A percentile compares a stretch with the other conserved stretches of the same genome.
These are phyloP conservation scores for Ascobolus immersus DNA, from an alignment of 495 filamentous ascomycete species.

Conservation along the genomic window DNA sequence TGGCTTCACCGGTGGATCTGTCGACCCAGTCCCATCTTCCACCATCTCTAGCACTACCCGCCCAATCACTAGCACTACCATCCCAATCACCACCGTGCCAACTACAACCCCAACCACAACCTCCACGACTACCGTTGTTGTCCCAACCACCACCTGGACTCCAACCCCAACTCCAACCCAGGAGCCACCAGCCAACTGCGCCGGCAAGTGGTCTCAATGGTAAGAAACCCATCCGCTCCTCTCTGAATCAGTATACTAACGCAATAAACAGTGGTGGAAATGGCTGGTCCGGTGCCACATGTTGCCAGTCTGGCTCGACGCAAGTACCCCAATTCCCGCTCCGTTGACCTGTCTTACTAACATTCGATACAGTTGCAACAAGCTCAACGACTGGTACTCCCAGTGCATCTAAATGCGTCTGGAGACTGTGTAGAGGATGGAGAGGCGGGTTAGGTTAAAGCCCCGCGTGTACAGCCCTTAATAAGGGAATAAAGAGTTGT, in stretches of 20 bases:
- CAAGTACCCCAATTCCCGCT: no score
- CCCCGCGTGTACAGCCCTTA: no score
- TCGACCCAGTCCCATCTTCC: constrained; percentile 1
- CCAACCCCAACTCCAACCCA: constrained; percentile 4
- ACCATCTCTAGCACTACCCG: neutral
- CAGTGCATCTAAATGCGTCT: constrained; percentile 9
- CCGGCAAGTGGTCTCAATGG: neutral
- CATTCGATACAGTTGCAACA: no score
- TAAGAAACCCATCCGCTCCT: no score
- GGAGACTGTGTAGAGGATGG: no score
- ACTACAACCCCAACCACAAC: neutral
- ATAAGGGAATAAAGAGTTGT: no score
- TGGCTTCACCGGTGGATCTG: constrained; percentile 18
- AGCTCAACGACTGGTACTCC: constrained; percentile 5
- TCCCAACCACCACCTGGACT: constrained; percentile 4
- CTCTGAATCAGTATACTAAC: no score
- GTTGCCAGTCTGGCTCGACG: constrained; percentile 5
- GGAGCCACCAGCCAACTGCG: constrained; percentile 2
- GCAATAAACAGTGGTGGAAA: neutral
- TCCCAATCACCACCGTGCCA: neutral
- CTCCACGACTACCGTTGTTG: constrained; percentile 1
- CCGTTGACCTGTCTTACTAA: no score
- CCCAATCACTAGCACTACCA: neutral
- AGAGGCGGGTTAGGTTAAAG: no score
- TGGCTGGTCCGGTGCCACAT: constrained; percentile 5